Percentiles rank a stretch among this genome's conserved stretches.
Conservation (phyloP, 176 grass and related monocot genomes). For the Saccharum officinarum region DNA sequence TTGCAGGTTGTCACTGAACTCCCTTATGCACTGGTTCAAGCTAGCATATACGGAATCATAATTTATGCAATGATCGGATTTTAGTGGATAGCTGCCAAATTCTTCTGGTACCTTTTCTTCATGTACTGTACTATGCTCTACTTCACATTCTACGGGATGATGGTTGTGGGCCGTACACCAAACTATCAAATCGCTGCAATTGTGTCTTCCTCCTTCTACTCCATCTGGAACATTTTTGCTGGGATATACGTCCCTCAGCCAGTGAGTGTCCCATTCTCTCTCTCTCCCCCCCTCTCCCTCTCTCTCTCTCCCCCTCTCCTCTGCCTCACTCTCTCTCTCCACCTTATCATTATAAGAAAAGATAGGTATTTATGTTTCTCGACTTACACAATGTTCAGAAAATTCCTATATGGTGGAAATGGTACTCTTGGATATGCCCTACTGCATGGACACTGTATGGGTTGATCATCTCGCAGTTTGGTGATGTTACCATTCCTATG, state of each 20-base stretch:
- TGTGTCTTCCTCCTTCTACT: slow-evolving; percentile 65
- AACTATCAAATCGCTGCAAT: slow-evolving; percentile 74
- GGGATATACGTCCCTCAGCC: slow-evolving; percentile 65
- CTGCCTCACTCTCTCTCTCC: too few relatives aligned
- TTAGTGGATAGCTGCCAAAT: slow-evolving; percentile 72
- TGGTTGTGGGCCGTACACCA: slow-evolving; percentile 77
- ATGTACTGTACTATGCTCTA: slow-evolving; percentile 83
- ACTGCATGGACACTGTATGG: too few relatives aligned
- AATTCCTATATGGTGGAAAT: too few relatives aligned
- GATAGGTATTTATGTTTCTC: too few relatives aligned
- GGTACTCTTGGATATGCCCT: too few relatives aligned
- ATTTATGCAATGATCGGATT: slow-evolving; percentile 92
- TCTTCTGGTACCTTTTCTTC: slow-evolving; percentile 92
- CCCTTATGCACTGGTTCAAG: slow-evolving; percentile 70
- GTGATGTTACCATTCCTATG: too few relatives aligned
- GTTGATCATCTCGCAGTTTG: too few relatives aligned
- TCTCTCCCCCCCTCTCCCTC: too few relatives aligned
- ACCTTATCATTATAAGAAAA: too few relatives aligned
- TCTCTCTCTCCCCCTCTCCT: too few relatives aligned
- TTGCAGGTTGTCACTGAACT: slow-evolving; percentile 65
- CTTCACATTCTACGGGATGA: slow-evolving; percentile 98
- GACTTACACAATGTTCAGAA: too few relatives aligned
- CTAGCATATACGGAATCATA: slow-evolving; percentile 55
- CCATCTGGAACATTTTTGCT: slow-evolving; percentile 83
- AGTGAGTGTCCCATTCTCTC: slow-evolving; percentile 25